Conservation (phyloP, 129 eudicot species). For the Flaveria ramosissima region DNA sequence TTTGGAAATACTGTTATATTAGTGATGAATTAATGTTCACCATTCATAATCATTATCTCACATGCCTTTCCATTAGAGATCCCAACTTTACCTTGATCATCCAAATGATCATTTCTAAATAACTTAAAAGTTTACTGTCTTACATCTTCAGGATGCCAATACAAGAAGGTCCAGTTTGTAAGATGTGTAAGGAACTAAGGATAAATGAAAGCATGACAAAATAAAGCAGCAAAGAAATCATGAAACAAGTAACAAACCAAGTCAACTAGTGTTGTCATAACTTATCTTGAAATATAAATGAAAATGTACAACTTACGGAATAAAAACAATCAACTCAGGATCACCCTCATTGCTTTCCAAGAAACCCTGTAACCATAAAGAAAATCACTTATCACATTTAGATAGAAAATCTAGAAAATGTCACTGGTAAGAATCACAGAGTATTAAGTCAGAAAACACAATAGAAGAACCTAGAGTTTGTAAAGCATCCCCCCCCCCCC, state of each 20-base stretch:
- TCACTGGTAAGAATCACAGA: constrained; percentile 14
- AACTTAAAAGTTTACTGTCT: not conserved
- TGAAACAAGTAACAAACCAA: constrained; percentile 16
- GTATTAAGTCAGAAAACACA: not conserved
- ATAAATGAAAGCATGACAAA: not conserved
- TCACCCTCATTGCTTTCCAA: constrained; percentile 98
- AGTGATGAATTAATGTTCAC: not conserved
- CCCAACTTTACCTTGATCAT: not conserved
- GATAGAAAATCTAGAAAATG: constrained; percentile 10
- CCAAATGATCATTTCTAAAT: not conserved
- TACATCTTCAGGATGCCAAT: not conserved
- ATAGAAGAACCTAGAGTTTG: not conserved
- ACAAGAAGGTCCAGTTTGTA: constrained; percentile 11
- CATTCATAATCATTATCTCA: constrained; percentile 4
- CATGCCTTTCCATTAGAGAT: constrained; percentile 16
- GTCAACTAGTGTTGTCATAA: constrained; percentile 4
- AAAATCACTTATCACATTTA: constrained; percentile 24
- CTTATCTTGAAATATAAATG: constrained; percentile 11
- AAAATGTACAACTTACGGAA: constrained; percentile 64
- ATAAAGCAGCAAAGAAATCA: not conserved
- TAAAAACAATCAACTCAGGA: constrained; percentile 90
- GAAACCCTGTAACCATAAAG: constrained; percentile 53
- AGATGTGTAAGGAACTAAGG: not conserved
- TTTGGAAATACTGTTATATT: not conserved
- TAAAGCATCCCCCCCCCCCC: not conserved